Evolutionary conservation across 805 yeast species (phyloP).

Genomic region (Debaryomyces hansenii): DNA sequence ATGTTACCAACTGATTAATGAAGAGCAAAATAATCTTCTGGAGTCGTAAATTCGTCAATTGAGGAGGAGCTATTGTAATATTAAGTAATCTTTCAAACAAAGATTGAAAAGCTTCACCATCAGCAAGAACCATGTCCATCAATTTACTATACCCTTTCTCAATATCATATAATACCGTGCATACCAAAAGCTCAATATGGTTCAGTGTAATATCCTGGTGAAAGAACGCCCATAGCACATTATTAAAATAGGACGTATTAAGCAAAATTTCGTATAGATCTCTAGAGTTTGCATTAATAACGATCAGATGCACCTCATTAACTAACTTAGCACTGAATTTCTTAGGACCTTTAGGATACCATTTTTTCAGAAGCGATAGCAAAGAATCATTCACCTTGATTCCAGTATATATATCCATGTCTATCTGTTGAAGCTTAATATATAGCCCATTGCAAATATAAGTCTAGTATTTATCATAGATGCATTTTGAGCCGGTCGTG

Average conservation of each 20-base stretch:
- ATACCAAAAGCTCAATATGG: constrained; percentile 36
- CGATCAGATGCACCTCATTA: constrained; percentile 15
- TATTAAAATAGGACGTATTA: constrained; percentile 20
- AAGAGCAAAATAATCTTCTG: constrained; percentile 14
- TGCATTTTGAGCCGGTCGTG: too few species aligned
- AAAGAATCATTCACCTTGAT: neutral
- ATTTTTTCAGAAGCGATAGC: constrained; percentile 10
- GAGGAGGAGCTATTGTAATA: constrained; percentile 14
- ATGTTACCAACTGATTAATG: constrained; percentile 11
- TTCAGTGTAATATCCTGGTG: constrained; percentile 38
- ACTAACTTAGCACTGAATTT: constrained; percentile 14
- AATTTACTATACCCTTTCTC: constrained; percentile 6
- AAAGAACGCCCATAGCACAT: constrained; percentile 43
- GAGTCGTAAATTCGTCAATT: constrained; percentile 13
- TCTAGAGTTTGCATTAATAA: neutral
- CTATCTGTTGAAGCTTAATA: neutral
- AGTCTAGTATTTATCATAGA: too few species aligned
- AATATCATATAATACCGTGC: constrained; percentile 15
- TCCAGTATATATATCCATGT: neutral
- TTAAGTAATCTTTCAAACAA: constrained; percentile 29
- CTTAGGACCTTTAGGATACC: constrained; percentile 19
- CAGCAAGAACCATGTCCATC: constrained; percentile 13
- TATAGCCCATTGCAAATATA: too few species aligned
- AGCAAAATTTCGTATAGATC: constrained; percentile 9
- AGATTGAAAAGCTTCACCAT: constrained; percentile 20